Evolutionary conservation across 129 eudicot species (phyloP), one percentile per base, ranked within the genome.

Genomic region (Lonicera japonica): DNA sequence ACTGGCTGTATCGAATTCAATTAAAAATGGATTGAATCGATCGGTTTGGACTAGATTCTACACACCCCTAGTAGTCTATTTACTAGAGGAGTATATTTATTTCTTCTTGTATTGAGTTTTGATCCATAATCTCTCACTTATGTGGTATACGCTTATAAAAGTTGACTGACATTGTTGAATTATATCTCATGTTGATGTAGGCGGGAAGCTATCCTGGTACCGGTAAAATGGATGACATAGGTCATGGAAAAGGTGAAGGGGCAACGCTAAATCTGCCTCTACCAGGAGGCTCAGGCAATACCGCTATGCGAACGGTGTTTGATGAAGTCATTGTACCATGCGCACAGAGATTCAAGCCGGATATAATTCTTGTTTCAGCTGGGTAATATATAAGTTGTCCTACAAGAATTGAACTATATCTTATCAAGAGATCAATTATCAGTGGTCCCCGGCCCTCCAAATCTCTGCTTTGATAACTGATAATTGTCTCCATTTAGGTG

Each of bases 191-290:
- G 46, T 11, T 68, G 68, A 73, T 55, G 60, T 67, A 90, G 97
- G 97, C 84, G 23, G 97, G 97, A 70, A 91, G 97, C 77, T 91
- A 87, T 54, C 97, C 97, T 50, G 95, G 97, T n/a, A 91, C 97
- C 2, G 97, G 97, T 2, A 91, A 84, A 79, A 82, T 91, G 20
- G 79, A 80, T 68, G 68, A 82, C 50, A 80, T 84, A 54, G 97
- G 97, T 1, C 47, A 22, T 17, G 86, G 87, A 24, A 66, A 56
- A 17, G 97, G 97, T 50, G 97, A 91, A 87, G 97, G 97, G 62
- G 71, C 95, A 16, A 81, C 97, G 3, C 80, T 91, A 21, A 91
- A 91, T 73, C 76, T 91, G 61, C 95, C 95, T 56, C 70, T 91
- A 72, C 88, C 97, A 11, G 97, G 94, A 64, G 95, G 95, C 20